phyloP scores from a whole-genome alignment of 2,329 filamentous ascomycete species.

The Bipolaris oryzae region DNA sequence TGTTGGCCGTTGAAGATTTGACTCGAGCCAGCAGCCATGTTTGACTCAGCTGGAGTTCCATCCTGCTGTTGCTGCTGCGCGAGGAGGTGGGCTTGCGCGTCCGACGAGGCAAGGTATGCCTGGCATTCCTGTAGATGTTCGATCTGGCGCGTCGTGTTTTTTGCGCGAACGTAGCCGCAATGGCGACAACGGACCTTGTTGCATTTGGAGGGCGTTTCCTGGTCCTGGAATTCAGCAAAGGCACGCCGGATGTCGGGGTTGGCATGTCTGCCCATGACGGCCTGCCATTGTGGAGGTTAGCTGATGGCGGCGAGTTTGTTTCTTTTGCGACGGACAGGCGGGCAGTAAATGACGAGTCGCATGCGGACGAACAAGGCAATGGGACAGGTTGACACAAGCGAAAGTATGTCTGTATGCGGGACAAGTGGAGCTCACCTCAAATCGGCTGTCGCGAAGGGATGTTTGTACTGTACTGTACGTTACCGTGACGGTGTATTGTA shows the following conservation, averaged over 20 bases:
- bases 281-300: constrained; percentile 23
- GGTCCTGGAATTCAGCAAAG: constrained; percentile 51
- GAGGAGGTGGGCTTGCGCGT: constrained; percentile 48
- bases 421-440: constrained; percentile 23
- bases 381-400: background rate
- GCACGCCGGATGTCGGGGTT: constrained; percentile 51
- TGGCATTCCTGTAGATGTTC: constrained; percentile 57
- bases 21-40: constrained; percentile 27
- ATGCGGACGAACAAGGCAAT: background rate
- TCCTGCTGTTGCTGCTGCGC: constrained; percentile 21
- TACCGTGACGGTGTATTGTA: constrained; percentile 13
- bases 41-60: constrained; percentile 23
- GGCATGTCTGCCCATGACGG: constrained; percentile 44
- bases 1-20: constrained; percentile 54
- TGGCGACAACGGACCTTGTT: constrained; percentile 57
- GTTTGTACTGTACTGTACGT: constrained; percentile 15
- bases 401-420: constrained; percentile 1
- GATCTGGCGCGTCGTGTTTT: constrained; percentile 59
- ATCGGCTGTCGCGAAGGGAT: constrained; percentile 12
- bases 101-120: constrained; percentile 52
- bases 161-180: constrained; percentile 57
- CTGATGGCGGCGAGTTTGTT: constrained; percentile 6
- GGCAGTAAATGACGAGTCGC: background rate
- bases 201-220: constrained; percentile 53
- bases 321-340: background rate